Evolutionary conservation across 805 yeast genomes (phyloP).

Genomic region (Danielozyma ontarioensis): DNA sequence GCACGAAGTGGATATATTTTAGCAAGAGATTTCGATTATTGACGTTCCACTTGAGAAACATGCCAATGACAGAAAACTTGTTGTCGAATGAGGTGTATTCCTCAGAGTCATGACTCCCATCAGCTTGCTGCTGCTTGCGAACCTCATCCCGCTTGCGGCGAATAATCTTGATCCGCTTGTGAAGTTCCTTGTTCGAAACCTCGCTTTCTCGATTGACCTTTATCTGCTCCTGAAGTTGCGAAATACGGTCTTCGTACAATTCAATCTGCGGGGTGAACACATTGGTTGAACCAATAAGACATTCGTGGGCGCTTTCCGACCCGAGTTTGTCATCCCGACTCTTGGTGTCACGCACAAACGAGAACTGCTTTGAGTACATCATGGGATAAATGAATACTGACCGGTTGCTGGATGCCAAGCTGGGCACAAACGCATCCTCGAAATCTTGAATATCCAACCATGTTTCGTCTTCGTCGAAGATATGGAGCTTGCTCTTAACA

Average conservation of each 20-base stretch:
- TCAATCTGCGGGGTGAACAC: constrained; percentile 24
- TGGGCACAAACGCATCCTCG: constrained; percentile 48
- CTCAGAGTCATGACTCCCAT: not conserved
- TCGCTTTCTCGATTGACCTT: constrained; percentile 6
- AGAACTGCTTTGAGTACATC: constrained; percentile 61
- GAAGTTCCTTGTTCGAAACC: constrained; percentile 4
- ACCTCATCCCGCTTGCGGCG: not conserved
- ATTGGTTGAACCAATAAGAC: constrained; percentile 21
- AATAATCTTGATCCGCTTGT: constrained; percentile 11
- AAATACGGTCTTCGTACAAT: constrained; percentile 19
- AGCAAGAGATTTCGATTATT: constrained; percentile 27
- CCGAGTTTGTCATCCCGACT: constrained; percentile 5
- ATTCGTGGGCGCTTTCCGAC: constrained; percentile 17
- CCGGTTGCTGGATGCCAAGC: constrained; percentile 32
- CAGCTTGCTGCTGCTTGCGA: not conserved
- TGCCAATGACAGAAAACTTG: constrained; percentile 31
- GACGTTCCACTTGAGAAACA: constrained; percentile 40
- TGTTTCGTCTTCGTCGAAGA: constrained; percentile 48
- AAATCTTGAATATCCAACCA: constrained; percentile 66
- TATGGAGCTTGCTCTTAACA: constrained; percentile 5
- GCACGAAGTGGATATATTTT: constrained; percentile 34
- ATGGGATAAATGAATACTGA: constrained; percentile 53
- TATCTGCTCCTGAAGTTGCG: constrained; percentile 16
- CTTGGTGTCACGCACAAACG: constrained; percentile 60
- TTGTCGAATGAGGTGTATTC: constrained; percentile 22